Percentiles rank a stretch among this genome's conserved stretches.
These are phyloP conservation scores for Geoglossum cookeanum DNA, from an alignment of 2,329 filamentous ascomycete species.

Conservation along the genomic window DNA sequence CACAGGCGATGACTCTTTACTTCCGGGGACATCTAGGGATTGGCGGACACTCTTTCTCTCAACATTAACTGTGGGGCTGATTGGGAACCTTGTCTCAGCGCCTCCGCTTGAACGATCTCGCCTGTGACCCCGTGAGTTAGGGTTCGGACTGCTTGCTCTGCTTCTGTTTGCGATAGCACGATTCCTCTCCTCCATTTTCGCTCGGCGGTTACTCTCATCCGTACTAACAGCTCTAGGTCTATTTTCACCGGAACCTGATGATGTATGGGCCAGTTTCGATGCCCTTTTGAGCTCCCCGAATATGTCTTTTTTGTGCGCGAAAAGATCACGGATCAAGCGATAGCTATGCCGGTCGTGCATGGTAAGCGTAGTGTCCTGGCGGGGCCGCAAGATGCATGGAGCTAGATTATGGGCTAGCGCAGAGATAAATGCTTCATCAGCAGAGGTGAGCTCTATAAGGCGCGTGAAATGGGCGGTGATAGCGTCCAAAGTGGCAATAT, in stretches of 20 bases:
- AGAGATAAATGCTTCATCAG: slow-evolving; percentile 68
- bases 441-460: slow-evolving; percentile 87
- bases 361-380: slow-evolving; percentile 71
- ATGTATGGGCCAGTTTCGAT: slow-evolving; percentile 47
- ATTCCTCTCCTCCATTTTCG: slow-evolving; percentile 84
- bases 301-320: slow-evolving; percentile 84
- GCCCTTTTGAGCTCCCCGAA: slow-evolving; percentile 92
- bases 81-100: slow-evolving; percentile 57
- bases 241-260: slow-evolving; percentile 26
- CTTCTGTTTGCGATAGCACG: slow-evolving; percentile 55
- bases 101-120: slow-evolving; percentile 58
- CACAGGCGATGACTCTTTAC: slow-evolving; percentile 24
- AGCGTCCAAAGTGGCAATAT: slow-evolving; percentile 96
- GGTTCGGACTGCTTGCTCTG: slow-evolving; percentile 55
- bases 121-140: slow-evolving; percentile 42
- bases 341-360: slow-evolving; percentile 91
- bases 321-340: slow-evolving; percentile 77
- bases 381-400: slow-evolving; percentile 74
- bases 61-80: slow-evolving; percentile 40
- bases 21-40: slow-evolving; percentile 66
- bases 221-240: slow-evolving; percentile 79
- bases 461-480: slow-evolving; percentile 97
- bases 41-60: slow-evolving; percentile 38
- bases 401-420: slow-evolving; percentile 57
- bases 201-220: slow-evolving; percentile 86